These are phyloP conservation scores for Ploettnerulaceae sp. DNA, from an alignment of 2,329 filamentous ascomycete genomes.

Conservation along the genomic window DNA sequence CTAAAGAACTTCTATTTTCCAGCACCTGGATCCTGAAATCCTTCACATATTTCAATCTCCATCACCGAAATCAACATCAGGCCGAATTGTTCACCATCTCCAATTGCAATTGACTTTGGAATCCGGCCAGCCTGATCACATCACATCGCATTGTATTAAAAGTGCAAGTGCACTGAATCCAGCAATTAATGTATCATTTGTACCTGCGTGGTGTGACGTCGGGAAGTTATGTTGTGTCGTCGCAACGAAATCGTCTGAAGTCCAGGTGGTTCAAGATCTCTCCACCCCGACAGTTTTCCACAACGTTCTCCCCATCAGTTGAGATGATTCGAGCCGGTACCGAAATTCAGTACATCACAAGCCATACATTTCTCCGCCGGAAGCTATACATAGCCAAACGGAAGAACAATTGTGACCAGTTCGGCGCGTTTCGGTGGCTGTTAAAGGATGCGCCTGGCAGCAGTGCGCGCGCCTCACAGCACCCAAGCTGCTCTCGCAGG, in stretches of 20 bases:
- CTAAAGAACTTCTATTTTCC: no score
- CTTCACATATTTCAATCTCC: no score
- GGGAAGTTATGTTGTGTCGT: background rate
- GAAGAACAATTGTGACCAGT: background rate
- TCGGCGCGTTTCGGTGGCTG: constrained; percentile 8
- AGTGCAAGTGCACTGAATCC: no score
- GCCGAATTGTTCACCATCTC: no score
- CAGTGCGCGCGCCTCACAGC: background rate
- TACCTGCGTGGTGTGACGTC: background rate
- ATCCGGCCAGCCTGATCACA: no score
- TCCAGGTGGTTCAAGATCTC: constrained; percentile 2
- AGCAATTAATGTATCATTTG: no score
- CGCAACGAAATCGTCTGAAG: constrained; percentile 3
- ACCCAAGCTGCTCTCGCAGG: background rate
- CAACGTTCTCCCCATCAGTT: background rate
- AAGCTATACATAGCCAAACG: background rate
- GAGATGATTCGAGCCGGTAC: constrained; percentile 1
- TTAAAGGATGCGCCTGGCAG: constrained; percentile 1
- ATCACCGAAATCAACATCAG: no score
- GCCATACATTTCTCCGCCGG: background rate
- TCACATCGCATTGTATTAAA: no score
- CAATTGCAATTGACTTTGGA: no score
- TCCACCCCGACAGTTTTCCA: background rate
- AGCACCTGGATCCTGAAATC: no score
- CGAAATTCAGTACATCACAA: background rate